Evolutionary conservation across 2,329 filamentous ascomycete genomes (phyloP).

Genomic region (Exophiala mesophila): DNA sequence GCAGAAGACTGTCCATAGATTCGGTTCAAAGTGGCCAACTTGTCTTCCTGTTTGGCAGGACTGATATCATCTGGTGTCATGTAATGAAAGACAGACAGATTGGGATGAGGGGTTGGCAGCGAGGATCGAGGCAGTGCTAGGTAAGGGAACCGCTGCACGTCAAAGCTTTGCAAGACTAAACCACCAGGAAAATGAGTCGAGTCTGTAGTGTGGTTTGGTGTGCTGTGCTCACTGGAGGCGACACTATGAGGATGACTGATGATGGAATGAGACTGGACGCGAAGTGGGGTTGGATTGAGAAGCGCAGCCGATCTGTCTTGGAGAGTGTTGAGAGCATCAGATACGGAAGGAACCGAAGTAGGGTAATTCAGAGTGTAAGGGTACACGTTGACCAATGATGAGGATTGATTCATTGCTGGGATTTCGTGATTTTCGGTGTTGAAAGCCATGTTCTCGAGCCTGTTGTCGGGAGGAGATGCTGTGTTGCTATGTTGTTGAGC

Average conservation of each 20-base stretch:
- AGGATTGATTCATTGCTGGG: background rate
- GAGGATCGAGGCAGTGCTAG: background rate
- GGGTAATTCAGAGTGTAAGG: background rate
- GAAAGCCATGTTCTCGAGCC: no score
- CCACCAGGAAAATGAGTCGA: conserved; percentile 2
- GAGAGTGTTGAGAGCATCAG: conserved; percentile 7
- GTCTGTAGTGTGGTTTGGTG: conserved; percentile 9
- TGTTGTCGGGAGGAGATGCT: conserved; percentile 8
- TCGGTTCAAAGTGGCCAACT: conserved; percentile 16
- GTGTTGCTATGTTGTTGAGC: conserved; percentile 1
- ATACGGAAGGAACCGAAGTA: background rate
- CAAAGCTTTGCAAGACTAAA: background rate
- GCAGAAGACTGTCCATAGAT: conserved; percentile 4
- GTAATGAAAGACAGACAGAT: conserved; percentile 4
- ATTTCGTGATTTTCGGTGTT: background rate
- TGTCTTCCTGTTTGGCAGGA: conserved; percentile 26
- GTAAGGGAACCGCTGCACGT: conserved; percentile 7
- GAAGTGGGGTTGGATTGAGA: conserved; percentile 13
- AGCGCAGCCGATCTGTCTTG: conserved; percentile 5
- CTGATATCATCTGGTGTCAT: conserved; percentile 24
- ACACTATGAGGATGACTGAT: conserved; percentile 11
- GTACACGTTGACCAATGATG: background rate
- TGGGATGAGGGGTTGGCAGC: conserved; percentile 1
- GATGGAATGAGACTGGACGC: conserved; percentile 14
- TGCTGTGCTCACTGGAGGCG: conserved; percentile 10